A percentile compares a stretch with the other conserved stretches of the same genome.
Evolutionary conservation across 208 protist genomes (phyloP).

Genomic region (Spongospora subterranea): DNA sequence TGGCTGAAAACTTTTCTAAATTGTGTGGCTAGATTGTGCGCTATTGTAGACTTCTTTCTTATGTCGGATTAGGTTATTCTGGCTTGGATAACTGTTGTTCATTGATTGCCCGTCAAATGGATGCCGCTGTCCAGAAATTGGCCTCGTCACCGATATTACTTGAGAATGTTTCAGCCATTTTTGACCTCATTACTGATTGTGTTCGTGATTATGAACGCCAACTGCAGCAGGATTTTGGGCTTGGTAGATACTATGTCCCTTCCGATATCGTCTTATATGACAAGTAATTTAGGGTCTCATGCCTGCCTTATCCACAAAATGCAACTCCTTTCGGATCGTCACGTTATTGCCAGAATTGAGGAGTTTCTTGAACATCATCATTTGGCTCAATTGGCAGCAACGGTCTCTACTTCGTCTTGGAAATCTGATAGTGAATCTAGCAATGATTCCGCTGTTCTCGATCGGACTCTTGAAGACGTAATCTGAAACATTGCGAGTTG

Average conservation of each 20-base stretch:
- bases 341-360: background rate
- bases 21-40: background rate
- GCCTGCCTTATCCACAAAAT: background rate
- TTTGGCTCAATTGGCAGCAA: background rate
- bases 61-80: background rate
- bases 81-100: background rate
- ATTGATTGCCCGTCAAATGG: background rate
- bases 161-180: background rate
- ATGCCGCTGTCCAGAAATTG: background rate
- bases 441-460: background rate
- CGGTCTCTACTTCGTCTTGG: background rate
- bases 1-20: background rate
- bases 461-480: slow-evolving; percentile 6
- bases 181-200: slow-evolving; percentile 3
- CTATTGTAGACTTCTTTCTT: slow-evolving; percentile 32
- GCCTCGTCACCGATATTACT: background rate
- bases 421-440: background rate
- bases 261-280: background rate
- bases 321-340: background rate
- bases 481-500: background rate
- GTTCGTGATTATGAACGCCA: background rate
- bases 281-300: background rate
- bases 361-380: background rate
- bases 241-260: background rate
- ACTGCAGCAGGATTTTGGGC: slow-evolving; percentile 43